Conservation (phyloP, 257 asterid genomes). For the Fraxinus americana region DNA sequence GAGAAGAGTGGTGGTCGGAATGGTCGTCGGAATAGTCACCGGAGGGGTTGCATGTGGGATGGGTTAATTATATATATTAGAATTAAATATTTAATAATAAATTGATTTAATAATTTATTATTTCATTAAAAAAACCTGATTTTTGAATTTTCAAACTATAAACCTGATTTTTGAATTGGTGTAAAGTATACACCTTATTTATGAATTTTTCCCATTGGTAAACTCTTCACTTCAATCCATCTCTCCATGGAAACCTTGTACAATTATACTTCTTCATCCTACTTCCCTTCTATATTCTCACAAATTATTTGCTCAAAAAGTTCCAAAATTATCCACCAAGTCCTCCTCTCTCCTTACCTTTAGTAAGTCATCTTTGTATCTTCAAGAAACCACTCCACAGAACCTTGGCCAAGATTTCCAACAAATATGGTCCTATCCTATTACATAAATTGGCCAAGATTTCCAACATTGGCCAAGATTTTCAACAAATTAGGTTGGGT, state of each 20-base stretch:
- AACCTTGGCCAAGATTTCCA: slow-evolving; percentile 45
- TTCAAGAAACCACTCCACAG: slow-evolving; percentile 50
- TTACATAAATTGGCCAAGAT: slow-evolving; percentile 28
- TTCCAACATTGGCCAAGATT: slow-evolving; percentile 46
- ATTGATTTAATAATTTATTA: no score
- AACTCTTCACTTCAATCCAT: neutral
- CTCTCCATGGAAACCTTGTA: slow-evolving; percentile 21
- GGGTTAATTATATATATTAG: no score
- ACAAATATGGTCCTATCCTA: slow-evolving; percentile 43
- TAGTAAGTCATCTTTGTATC: slow-evolving; percentile 58
- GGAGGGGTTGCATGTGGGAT: no score
- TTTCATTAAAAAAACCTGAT: no score
- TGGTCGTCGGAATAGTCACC: no score
- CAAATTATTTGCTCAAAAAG: slow-evolving; percentile 25
- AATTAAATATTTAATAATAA: no score
- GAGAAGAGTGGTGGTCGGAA: no score
- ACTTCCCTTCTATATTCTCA: slow-evolving; percentile 27
- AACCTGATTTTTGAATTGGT: no score
- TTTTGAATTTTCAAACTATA: no score
- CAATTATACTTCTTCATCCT: slow-evolving; percentile 13
- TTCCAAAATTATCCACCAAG: slow-evolving; percentile 43
- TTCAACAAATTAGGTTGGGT: slow-evolving; percentile 22
- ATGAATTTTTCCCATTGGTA: no score
- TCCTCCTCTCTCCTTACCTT: slow-evolving; percentile 50
- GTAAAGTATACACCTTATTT: no score